phyloP scores from a whole-genome alignment of 2,329 filamentous ascomycete species.

The Aphanocladium album region DNA sequence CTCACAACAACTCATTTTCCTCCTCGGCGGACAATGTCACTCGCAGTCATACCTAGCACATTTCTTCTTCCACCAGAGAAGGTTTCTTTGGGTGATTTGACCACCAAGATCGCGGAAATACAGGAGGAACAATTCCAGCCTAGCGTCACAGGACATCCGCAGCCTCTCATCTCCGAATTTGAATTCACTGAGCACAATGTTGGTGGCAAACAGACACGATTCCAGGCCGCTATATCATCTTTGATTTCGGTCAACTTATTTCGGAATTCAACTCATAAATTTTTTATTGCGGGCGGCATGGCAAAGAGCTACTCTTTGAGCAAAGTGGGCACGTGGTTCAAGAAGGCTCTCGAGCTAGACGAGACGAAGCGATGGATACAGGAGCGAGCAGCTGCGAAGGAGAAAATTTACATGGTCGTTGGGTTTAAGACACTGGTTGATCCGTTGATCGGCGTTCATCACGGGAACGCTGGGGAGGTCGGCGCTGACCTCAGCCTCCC shows the following conservation, averaged over 20 bases:
- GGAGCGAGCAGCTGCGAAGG: neutral
- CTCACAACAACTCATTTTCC: no score
- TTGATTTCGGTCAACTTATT: neutral
- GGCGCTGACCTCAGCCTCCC: neutral
- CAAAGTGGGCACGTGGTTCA: neutral
- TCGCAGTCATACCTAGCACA: neutral
- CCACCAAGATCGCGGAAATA: neutral
- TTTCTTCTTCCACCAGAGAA: neutral
- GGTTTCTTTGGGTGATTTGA: neutral
- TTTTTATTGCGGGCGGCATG: neutral
- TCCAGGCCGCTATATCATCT: neutral
- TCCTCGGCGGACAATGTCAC: neutral
- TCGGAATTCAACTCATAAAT: neutral
- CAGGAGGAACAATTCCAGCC: neutral
- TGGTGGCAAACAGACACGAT: neutral
- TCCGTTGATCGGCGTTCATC: neutral
- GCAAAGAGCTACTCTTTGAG: neutral
- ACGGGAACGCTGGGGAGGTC: neutral
- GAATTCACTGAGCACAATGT: neutral
- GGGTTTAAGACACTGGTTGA: constrained; percentile 1
- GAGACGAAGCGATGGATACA: constrained; percentile 1
- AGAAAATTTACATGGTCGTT: constrained; percentile 3
- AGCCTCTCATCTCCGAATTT: neutral
- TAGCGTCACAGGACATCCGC: neutral
- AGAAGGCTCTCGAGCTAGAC: neutral